Conservation (phyloP, 2,329 filamentous ascomycete genomes). For the Penicillium sp. region DNA sequence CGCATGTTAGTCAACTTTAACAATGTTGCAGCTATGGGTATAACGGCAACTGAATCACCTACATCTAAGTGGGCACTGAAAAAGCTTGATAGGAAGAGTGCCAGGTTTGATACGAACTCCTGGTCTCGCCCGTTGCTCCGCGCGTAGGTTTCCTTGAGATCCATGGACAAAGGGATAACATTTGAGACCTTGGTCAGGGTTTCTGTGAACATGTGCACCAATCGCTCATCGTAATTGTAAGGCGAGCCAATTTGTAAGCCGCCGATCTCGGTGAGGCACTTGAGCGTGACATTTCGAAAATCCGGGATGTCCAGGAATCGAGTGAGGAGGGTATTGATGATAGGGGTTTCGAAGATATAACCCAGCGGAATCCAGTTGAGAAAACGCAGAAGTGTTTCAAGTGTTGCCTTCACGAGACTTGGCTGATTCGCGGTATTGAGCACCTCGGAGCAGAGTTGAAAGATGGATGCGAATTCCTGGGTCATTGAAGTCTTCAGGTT, state of each 20-base stretch:
- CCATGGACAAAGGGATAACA: slow-evolving; percentile 86
- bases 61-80: slow-evolving; percentile 89
- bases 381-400: slow-evolving; percentile 92
- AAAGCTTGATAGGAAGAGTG: slow-evolving; percentile 94
- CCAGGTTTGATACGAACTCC: slow-evolving; percentile 95
- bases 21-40: neutral
- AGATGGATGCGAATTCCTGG: slow-evolving; percentile 96
- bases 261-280: slow-evolving; percentile 96
- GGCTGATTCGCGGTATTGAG: slow-evolving; percentile 84
- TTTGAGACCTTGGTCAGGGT: slow-evolving; percentile 87
- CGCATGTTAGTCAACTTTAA: slow-evolving; percentile 8
- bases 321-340: slow-evolving; percentile 90
- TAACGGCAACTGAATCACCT: slow-evolving; percentile 27
- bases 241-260: slow-evolving; percentile 78
- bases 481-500: slow-evolving; percentile 99
- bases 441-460: slow-evolving; percentile 95
- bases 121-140: slow-evolving; percentile 90
- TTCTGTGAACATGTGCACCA: slow-evolving; percentile 98
- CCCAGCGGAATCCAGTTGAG: slow-evolving; percentile 98
- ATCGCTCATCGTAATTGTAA: slow-evolving; percentile 84
- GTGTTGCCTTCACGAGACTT: slow-evolving; percentile 89
- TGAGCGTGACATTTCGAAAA: slow-evolving; percentile 94
- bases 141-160: slow-evolving; percentile 87
- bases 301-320: slow-evolving; percentile 90
- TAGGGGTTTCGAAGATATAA: slow-evolving; percentile 96